Evolutionary conservation across 2,329 filamentous ascomycete genomes (phyloP), one percentile per base, ranked within the genome.

Genomic region (Paraphaeosphaeria minitans): DNA sequence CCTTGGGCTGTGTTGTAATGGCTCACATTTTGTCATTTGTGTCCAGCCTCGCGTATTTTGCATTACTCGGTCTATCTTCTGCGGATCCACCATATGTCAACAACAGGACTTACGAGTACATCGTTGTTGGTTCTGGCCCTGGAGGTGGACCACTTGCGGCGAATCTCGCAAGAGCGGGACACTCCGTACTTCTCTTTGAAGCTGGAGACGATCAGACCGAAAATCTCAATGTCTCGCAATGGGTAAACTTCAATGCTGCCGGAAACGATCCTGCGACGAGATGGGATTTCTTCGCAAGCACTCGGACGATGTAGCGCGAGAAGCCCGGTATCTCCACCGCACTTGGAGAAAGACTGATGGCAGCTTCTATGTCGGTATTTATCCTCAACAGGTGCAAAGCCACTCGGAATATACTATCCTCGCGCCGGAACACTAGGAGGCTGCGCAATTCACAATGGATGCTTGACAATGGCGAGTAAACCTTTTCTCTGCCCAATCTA

Each of bases 261-360:
- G 85, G 82, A 12, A 83, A 87, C 62, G 82, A 86, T 58, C 79
- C 79, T 12, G 77, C 80, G 4, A 81, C 85, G 62, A 75, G 80
- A 46, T 89, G 86, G 86, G 83, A 87, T 68, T 88, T 85, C 72
- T 89, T 84, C 57, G 83, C 7, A 81, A 81, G 39, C 86, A 88
- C 68, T 87, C 86, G 62, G 76, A 79, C 8, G 80, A 87, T 59
- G 73, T 83, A 39, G 75, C 74, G 19, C 79, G 81, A 42, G 82
- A 85, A 62, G 77, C 81, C 13, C 76, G 80, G 56, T 85, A 88
- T 65, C 80, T 78, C 55, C 87, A 88, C 75, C 81, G 84, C 56
- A 83, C 82, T 1, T 88, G 85, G 68, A 68, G 80, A 9, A 84
- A 83, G 0, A 77, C 81, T 0, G 73, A 82, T n/a, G 51, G 51